These are phyloP conservation scores for Neurospora sp. DNA, from an alignment of 495 filamentous ascomycete genomes.

Conservation along the genomic window DNA sequence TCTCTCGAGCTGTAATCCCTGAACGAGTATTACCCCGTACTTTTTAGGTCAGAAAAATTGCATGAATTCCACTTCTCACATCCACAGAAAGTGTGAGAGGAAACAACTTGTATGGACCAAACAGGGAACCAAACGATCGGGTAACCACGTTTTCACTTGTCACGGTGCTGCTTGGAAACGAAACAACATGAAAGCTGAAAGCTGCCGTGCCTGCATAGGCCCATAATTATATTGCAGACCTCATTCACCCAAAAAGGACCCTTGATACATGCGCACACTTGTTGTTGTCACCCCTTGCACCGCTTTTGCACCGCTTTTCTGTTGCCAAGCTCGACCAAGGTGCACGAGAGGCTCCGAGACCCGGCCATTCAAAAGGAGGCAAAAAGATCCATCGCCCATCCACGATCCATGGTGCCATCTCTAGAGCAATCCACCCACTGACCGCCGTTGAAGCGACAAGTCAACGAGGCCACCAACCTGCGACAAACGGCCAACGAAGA, in stretches of 20 bases:
- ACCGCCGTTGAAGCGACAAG: neutral
- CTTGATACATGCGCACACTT: neutral
- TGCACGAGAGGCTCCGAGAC: neutral
- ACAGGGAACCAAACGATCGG: neutral
- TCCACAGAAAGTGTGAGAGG: neutral
- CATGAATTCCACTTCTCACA: neutral
- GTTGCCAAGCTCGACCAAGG: neutral
- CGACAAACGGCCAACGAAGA: neutral
- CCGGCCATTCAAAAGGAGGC: neutral
- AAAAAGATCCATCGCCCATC: neutral
- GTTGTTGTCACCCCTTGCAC: neutral
- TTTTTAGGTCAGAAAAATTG: neutral
- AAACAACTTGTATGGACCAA: neutral
- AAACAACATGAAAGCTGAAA: neutral
- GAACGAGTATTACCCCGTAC: neutral
- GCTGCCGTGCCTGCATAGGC: neutral
- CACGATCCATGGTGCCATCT: neutral
- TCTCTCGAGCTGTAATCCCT: neutral
- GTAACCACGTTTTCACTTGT: neutral
- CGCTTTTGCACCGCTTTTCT: neutral
- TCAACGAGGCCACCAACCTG: neutral
- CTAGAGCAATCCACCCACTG: neutral
- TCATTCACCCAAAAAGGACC: neutral
- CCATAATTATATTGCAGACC: neutral
- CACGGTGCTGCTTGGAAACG: neutral